phyloP scores from a whole-genome alignment of 1,284 basidiomycete species.

The Moesziomyces sp. region DNA sequence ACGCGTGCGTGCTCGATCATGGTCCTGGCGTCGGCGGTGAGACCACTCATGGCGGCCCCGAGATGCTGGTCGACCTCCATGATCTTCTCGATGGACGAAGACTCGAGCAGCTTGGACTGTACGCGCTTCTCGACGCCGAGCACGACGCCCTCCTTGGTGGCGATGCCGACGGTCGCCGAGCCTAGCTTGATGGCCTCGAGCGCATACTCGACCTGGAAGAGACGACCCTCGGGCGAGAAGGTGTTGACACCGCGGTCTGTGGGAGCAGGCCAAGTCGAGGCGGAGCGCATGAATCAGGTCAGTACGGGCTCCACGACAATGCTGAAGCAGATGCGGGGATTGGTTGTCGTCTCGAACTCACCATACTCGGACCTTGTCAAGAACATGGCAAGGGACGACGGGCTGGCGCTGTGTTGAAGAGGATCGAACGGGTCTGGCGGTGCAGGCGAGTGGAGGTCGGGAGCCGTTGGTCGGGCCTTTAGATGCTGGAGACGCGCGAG shows the following conservation, averaged over 20 bases:
- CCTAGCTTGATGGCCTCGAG: constrained; percentile 76
- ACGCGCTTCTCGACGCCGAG: constrained; percentile 98
- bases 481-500: too few species aligned
- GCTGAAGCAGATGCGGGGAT: background rate
- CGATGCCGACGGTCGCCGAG: constrained; percentile 89
- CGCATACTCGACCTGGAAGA: constrained; percentile 98
- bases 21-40: constrained; percentile 96
- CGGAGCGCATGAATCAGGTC: constrained; percentile 2
- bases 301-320: background rate
- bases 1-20: constrained; percentile 99
- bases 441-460: too few species aligned
- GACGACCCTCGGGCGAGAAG: constrained; percentile 95
- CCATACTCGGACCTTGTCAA: constrained; percentile 93
- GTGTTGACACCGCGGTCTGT: constrained; percentile 97
- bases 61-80: constrained; percentile 99
- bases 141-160: constrained; percentile 82
- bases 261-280: constrained; percentile 2
- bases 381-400: constrained; percentile 73
- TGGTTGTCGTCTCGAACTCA: constrained; percentile 58
- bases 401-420: background rate
- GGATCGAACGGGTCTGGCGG: too few species aligned
- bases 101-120: constrained; percentile 93
- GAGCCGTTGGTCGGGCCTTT: too few species aligned
- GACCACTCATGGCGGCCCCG: constrained; percentile 97
- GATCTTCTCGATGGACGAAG: constrained; percentile 97